phyloP scores from a whole-genome alignment of 768 basidiomycete species.

The Multifurca ochricompacta region DNA sequence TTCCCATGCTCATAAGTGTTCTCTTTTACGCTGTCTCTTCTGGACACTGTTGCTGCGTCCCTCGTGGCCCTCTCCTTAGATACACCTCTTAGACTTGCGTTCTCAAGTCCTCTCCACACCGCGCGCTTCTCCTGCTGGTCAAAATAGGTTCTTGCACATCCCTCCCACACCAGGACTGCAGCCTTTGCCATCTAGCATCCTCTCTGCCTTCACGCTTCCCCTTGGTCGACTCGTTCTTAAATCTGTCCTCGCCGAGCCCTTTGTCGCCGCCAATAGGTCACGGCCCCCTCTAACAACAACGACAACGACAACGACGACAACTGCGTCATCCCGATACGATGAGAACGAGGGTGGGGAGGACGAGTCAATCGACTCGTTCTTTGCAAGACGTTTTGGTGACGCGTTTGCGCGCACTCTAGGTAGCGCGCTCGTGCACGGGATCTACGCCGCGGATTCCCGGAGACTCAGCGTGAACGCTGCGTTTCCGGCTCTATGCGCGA shows the following conservation, averaged over 20 bases:
- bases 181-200: conserved; percentile 37
- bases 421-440: conserved; percentile 82
- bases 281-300: not conserved
- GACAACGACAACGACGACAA: not conserved
- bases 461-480: conserved; percentile 66
- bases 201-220: conserved; percentile 31
- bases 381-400: conserved; percentile 65
- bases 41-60: too few species aligned
- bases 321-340: not conserved
- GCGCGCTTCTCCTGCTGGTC: conserved; percentile 61
- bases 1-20: too few species aligned
- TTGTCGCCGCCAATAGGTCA: conserved; percentile 27
- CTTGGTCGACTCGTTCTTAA: conserved; percentile 42
- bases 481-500: conserved; percentile 66
- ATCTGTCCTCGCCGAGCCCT: conserved; percentile 50
- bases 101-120: conserved; percentile 59
- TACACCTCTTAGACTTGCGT: conserved; percentile 62
- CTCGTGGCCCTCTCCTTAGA: too few species aligned
- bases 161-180: conserved; percentile 45
- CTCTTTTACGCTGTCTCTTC: too few species aligned
- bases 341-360: conserved; percentile 35
- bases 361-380: conserved; percentile 74
- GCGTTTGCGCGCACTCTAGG: conserved; percentile 64
- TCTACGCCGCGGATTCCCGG: conserved; percentile 84
- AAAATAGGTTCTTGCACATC: conserved; percentile 65